These are phyloP conservation scores for Perilla frutescens DNA, from an alignment of 257 asterid species.

Conservation along the genomic window DNA sequence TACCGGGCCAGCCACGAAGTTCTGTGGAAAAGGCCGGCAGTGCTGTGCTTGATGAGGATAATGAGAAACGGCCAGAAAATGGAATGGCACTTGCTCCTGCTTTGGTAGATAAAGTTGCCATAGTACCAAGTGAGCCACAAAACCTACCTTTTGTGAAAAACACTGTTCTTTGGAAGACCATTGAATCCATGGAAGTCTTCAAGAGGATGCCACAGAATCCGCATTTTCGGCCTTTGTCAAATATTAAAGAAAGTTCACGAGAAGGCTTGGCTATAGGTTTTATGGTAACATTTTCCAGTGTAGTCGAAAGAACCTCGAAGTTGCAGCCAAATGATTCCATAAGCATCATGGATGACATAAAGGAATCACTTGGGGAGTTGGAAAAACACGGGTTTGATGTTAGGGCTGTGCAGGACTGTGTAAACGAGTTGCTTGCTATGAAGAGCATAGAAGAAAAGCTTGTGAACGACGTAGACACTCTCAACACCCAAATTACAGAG, in stretches of 20 bases:
- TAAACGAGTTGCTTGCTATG: conserved; percentile 39
- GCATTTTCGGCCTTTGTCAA: conserved; percentile 69
- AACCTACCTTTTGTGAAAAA: conserved; percentile 69
- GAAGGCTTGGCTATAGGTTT: conserved; percentile 82
- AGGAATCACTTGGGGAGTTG: conserved; percentile 62
- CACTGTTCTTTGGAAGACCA: conserved; percentile 62
- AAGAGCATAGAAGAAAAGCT: conserved; percentile 52
- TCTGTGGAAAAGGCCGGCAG: conserved; percentile 44
- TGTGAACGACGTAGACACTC: conserved; percentile 28
- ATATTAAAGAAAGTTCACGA: conserved; percentile 62
- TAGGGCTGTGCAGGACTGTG: conserved; percentile 42
- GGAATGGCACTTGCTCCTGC: not conserved
- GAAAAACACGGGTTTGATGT: conserved; percentile 76
- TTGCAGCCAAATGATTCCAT: conserved; percentile 52
- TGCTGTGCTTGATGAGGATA: conserved; percentile 19
- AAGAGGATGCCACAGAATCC: conserved; percentile 75
- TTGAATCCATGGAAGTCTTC: conserved; percentile 78
- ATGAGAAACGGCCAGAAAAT: conserved; percentile 27
- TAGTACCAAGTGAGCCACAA: conserved; percentile 38
- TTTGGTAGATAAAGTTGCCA: not conserved
- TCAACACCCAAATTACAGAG: conserved; percentile 39
- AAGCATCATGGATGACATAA: conserved; percentile 50
- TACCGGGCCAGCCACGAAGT: conserved; percentile 6
- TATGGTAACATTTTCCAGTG: conserved; percentile 68
- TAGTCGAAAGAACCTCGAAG: conserved; percentile 58